A percentile compares a stretch with the other conserved stretches of the same genome.
Conservation (phyloP, 2,329 filamentous ascomycete species). For the Albifimbria verrucaria region DNA sequence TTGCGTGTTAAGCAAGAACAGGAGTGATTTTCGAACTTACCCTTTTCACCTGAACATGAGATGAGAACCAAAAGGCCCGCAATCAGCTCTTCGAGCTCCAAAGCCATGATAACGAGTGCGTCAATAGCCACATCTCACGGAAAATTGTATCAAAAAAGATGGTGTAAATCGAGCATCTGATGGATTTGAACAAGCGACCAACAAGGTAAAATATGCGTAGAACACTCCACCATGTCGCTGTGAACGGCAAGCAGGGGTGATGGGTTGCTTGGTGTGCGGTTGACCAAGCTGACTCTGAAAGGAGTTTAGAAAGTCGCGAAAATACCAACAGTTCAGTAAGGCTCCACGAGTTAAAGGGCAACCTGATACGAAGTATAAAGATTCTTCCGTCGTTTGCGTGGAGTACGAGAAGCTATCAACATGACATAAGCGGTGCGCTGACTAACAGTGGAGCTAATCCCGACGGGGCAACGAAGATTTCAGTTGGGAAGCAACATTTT, state of each 20-base stretch:
- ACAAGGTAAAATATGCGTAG: too few species aligned
- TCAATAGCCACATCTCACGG: constrained; percentile 21
- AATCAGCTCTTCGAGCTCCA: constrained; percentile 36
- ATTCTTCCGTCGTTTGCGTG: background rate
- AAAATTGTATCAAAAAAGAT: constrained; percentile 15
- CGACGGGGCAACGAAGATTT: background rate
- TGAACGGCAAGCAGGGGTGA: background rate
- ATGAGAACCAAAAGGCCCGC: constrained; percentile 31
- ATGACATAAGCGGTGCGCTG: constrained; percentile 18
- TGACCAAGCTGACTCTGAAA: background rate
- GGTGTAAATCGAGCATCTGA: constrained; percentile 15
- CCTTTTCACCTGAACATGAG: constrained; percentile 34
- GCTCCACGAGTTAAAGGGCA: too few species aligned
- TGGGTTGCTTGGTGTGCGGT: background rate
- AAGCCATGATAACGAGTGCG: constrained; percentile 25
- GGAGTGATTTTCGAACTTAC: constrained; percentile 18
- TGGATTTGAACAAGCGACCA: constrained; percentile 25
- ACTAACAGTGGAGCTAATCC: background rate
- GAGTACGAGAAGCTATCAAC: background rate
- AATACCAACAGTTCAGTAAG: too few species aligned
- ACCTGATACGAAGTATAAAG: background rate
- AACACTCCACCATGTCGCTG: too few species aligned
- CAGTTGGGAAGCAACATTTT: too few species aligned
- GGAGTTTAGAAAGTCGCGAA: too few species aligned
- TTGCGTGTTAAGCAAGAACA: background rate